Evolutionary conservation across 225 moss, liverwort and hornwort genomes (phyloP).

Genomic region (Ulota crispa): DNA sequence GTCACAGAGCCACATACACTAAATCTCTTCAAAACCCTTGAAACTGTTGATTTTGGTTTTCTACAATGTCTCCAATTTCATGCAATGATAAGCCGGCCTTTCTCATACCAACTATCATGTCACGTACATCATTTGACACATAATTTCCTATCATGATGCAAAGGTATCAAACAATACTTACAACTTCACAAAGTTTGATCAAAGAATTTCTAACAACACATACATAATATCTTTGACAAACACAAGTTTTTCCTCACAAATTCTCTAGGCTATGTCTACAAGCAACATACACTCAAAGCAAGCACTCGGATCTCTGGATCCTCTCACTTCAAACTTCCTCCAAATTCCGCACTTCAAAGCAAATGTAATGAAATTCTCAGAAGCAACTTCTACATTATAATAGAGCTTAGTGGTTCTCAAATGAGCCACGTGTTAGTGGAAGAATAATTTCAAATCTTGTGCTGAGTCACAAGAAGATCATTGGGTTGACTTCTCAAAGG

Average conservation of each 20-base stretch:
- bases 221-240: not conserved
- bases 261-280: not conserved
- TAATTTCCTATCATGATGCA: too few species aligned
- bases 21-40: not conserved
- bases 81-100: too few species aligned
- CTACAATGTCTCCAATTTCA: too few species aligned
- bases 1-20: too few species aligned
- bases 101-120: too few species aligned
- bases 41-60: not conserved
- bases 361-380: not conserved
- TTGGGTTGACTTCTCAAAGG: not conserved
- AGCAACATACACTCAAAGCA: slow-evolving; percentile 10
- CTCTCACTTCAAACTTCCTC: not conserved
- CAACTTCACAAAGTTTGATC: too few species aligned
- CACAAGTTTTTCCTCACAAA: not conserved
- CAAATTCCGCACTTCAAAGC: not conserved
- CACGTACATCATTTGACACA: too few species aligned
- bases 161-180: too few species aligned
- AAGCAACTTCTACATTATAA: not conserved
- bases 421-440: not conserved
- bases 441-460: not conserved
- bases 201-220: not conserved
- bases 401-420: not conserved
- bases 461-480: not conserved
- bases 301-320: not conserved